These are phyloP conservation scores for Russula sp. DNA, from an alignment of 768 basidiomycete genomes.

Conservation along the genomic window DNA sequence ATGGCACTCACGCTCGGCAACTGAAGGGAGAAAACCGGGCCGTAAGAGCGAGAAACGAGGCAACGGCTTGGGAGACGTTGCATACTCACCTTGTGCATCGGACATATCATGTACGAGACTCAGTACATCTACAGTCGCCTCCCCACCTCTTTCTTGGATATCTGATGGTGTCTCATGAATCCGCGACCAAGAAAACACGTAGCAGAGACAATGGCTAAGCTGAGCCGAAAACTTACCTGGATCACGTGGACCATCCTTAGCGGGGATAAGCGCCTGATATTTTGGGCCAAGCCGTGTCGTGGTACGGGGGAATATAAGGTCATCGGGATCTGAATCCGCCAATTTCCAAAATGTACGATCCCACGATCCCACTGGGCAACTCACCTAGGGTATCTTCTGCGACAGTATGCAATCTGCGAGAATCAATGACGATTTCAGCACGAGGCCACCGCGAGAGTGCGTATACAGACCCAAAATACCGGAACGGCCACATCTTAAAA, in stretches of 20 bases:
- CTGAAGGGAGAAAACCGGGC: conserved; percentile 30
- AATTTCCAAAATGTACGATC: background rate
- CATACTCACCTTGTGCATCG: conserved; percentile 50
- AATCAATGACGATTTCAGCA: conserved; percentile 17
- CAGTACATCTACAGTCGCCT: conserved; percentile 66
- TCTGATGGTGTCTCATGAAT: conserved; percentile 12
- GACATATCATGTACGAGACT: conserved; percentile 58
- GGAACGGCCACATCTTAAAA: conserved; percentile 88
- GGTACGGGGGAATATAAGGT: conserved; percentile 91
- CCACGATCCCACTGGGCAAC: conserved; percentile 20
- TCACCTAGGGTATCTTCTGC: conserved; percentile 87
- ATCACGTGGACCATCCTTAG: conserved; percentile 27
- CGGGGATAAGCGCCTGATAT: conserved; percentile 63
- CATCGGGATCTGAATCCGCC: conserved; percentile 70
- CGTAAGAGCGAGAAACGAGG: conserved; percentile 14
- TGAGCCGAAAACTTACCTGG: conserved; percentile 19
- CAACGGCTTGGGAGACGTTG: conserved; percentile 26
- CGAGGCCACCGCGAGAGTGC: background rate
- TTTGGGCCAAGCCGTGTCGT: conserved; percentile 86
- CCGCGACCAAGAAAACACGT: background rate
- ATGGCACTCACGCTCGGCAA: conserved; percentile 45
- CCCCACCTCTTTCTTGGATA: conserved; percentile 55
- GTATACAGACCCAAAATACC: conserved; percentile 85
- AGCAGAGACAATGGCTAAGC: background rate
- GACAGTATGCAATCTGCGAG: conserved; percentile 71